Percentiles rank a stretch among this genome's conserved stretches.
Conservation (phyloP, 2,329 filamentous ascomycete genomes). For the Epichloe aotearoae region DNA sequence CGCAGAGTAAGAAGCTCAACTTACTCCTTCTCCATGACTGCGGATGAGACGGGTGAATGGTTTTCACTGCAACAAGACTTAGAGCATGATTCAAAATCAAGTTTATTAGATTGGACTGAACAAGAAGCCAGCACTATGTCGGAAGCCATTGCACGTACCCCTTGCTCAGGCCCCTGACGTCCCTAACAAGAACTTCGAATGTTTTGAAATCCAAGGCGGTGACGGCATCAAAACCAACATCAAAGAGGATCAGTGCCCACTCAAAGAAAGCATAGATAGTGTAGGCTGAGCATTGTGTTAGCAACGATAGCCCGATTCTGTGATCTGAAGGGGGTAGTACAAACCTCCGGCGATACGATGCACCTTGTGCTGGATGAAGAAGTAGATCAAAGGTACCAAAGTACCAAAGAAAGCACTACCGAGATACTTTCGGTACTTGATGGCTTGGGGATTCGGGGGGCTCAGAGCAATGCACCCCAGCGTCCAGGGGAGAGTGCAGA, state of each 20-base stretch:
- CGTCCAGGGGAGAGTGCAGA: constrained; percentile 87
- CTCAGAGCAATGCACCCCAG: constrained; percentile 79
- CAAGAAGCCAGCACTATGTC: constrained; percentile 45
- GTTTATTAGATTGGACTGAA: constrained; percentile 20
- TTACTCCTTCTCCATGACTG: constrained; percentile 61
- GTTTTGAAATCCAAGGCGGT: constrained; percentile 83
- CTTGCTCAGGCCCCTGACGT: constrained; percentile 83
- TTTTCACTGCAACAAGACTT: constrained; percentile 34
- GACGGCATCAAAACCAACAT: constrained; percentile 92
- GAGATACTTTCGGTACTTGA: constrained; percentile 81
- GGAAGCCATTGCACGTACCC: constrained; percentile 98
- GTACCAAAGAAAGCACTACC: constrained; percentile 80
- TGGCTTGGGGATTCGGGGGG: constrained; percentile 66
- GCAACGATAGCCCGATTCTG: not conserved
- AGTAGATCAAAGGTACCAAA: constrained; percentile 82
- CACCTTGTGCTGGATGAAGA: constrained; percentile 97
- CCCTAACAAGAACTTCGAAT: constrained; percentile 78
- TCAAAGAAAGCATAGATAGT: constrained; percentile 97
- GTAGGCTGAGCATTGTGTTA: constrained; percentile 53
- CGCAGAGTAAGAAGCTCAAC: constrained; percentile 18
- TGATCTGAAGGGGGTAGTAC: constrained; percentile 15
- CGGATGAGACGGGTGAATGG: constrained; percentile 31
- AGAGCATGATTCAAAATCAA: constrained; percentile 22
- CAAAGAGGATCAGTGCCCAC: constrained; percentile 87
- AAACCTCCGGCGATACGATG: constrained; percentile 85